Base-by-base conservation (phyloP, 83 land plant genomes). In the Diphasiastrum complanatum region DNA sequence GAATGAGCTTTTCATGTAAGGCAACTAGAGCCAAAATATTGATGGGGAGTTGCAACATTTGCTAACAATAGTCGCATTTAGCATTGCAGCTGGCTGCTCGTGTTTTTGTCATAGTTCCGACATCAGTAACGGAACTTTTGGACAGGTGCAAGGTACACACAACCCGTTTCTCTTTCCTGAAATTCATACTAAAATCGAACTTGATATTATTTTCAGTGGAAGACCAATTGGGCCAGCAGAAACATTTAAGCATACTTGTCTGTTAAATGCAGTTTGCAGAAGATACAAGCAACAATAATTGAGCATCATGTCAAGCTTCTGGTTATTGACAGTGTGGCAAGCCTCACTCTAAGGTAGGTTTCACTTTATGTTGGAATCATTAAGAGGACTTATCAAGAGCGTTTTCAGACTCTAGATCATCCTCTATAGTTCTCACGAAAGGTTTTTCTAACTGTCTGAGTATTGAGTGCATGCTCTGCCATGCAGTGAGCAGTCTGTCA, bases 291-390 rank as follows among this genome's bases (percentile, higher is more conserved):
- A 5, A 29, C 51, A 38, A 45, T 72, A 47, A 57, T 32, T 33
- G 63, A 65, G 29, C 61, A 65, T 14, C 26, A 48, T 22, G 63
- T 65, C 37, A 65, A 54, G 53, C 63, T 72, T 11, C 33, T 72
- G 12, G 49, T 72, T 4, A 46, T 72, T 12, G 75, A 72, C 49
- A 72, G 70, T 38, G 51, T 72, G 38, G 70, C 75, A 40, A 63
- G 71, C 1, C 54, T 72, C 20, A 0, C 54, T 27, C 61, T 33
- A n/a, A 64, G 74, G 74, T 51, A 64, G 36, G 37, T 33, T 52
- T 51, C 32, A 14, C 10, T 18, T 34, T 52, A 26, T 5, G 12
- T 33, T n/a, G n/a, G n/a, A n/a, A n/a, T n/a, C n/a, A n/a, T n/a
- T n/a, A n/a, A n/a, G n/a, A n/a, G n/a, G n/a, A n/a, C n/a, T 57